phyloP scores from a whole-genome alignment of 805 yeast species.

The Ogataea salicorniae region DNA sequence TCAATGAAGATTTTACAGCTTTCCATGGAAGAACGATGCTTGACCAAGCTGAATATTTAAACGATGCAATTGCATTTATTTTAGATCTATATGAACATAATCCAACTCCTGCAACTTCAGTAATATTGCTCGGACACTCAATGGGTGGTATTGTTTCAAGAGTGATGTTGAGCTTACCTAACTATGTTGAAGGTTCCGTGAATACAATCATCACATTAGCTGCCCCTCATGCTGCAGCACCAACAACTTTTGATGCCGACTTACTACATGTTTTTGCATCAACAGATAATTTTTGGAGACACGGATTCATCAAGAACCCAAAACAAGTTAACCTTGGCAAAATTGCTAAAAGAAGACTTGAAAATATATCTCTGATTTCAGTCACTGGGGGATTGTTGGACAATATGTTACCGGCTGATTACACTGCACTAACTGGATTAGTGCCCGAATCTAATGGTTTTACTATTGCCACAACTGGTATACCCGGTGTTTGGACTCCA shows the following conservation, averaged over 20 bases:
- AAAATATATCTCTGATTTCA: constrained; percentile 67
- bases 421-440: constrained; percentile 66
- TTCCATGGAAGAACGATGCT: constrained; percentile 90
- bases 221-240: constrained; percentile 89
- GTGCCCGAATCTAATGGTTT: constrained; percentile 76
- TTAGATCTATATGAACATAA: constrained; percentile 53
- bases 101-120: constrained; percentile 42
- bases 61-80: constrained; percentile 80
- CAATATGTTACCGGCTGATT: constrained; percentile 81
- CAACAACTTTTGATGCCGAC: constrained; percentile 91
- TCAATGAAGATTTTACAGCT: constrained; percentile 94
- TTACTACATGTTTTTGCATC: constrained; percentile 67
- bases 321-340: constrained; percentile 10
- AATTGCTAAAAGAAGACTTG: constrained; percentile 42
- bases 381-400: constrained; percentile 87
- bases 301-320: constrained; percentile 38
- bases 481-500: constrained; percentile 90
- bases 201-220: constrained; percentile 83
- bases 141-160: constrained; percentile 98
- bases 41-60: constrained; percentile 89
- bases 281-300: constrained; percentile 76
- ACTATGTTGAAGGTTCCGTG: constrained; percentile 64
- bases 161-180: constrained; percentile 73
- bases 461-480: constrained; percentile 76
- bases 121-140: constrained; percentile 82